phyloP scores from a whole-genome alignment of 2,329 filamentous ascomycete genomes.

The Fusarium sublunatum region DNA sequence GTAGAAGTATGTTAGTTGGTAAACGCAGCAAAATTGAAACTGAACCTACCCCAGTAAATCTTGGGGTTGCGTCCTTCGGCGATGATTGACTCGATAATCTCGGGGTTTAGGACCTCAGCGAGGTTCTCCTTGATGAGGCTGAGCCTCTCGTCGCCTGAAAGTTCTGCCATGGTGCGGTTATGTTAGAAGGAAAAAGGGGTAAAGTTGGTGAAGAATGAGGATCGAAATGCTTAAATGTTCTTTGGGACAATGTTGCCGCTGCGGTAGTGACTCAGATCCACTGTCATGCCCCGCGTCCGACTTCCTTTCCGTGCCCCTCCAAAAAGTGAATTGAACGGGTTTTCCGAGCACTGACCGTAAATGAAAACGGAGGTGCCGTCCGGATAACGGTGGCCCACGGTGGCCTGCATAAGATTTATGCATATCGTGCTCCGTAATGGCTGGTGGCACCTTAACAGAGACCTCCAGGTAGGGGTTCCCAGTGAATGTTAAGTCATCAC shows the following conservation, averaged over 20 bases:
- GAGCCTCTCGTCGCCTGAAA: constrained; percentile 66
- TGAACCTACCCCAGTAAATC: constrained; percentile 80
- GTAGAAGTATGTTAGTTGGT: constrained; percentile 4
- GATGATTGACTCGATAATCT: constrained; percentile 81
- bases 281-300: not conserved
- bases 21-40: not conserved
- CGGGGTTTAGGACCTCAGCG: constrained; percentile 83
- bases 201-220: not conserved
- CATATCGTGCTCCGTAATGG: not conserved
- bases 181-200: not conserved
- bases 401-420: not conserved
- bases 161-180: constrained; percentile 18
- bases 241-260: not conserved
- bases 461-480: not conserved
- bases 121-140: constrained; percentile 83
- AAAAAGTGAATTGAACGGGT: not conserved
- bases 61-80: constrained; percentile 77
- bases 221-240: too few species aligned
- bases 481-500: not conserved
- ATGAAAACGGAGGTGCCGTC: not conserved
- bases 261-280: too few species aligned
- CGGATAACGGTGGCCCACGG: not conserved
- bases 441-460: constrained; percentile 2
- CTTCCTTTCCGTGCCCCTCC: not conserved
- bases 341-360: not conserved